Conservation (phyloP, 2,329 filamentous ascomycete species). For the Raffaelea ambrosiae region DNA sequence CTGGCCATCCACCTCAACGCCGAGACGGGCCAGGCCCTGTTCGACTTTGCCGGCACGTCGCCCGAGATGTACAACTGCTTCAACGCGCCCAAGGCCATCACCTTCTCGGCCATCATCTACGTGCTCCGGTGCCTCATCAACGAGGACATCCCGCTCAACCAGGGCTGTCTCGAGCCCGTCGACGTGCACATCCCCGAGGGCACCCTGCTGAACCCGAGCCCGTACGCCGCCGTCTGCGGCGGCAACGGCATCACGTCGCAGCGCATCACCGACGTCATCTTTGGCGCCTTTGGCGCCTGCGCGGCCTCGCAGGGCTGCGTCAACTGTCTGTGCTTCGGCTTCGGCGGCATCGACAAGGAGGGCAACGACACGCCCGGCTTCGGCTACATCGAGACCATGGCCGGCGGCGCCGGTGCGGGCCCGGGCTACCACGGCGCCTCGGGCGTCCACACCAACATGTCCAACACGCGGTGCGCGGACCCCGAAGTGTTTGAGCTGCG, state of each 20-base stretch:
- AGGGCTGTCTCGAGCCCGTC: conserved; percentile 73
- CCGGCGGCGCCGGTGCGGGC: conserved; percentile 67
- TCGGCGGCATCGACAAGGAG: conserved; percentile 50
- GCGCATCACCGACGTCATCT: conserved; percentile 73
- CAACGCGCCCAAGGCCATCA: conserved; percentile 71
- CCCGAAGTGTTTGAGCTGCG: conserved; percentile 69
- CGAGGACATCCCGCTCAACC: conserved; percentile 77
- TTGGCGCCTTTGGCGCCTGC: conserved; percentile 71
- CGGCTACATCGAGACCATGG: conserved; percentile 82
- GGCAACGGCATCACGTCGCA: conserved; percentile 76
- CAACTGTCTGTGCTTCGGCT: conserved; percentile 80
- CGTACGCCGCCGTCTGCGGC: conserved; percentile 71
- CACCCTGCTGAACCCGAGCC: conserved; percentile 66
- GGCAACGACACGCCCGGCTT: conserved; percentile 59
- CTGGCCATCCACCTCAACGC: conserved; percentile 68
- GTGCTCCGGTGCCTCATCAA: conserved; percentile 71
- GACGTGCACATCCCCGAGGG: conserved; percentile 63
- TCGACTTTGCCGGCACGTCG: conserved; percentile 69
- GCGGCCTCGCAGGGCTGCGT: conserved; percentile 73
- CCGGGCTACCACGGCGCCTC: conserved; percentile 63
- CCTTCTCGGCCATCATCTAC: conserved; percentile 76
- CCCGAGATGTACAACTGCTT: conserved; percentile 68
- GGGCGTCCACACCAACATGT: conserved; percentile 80
- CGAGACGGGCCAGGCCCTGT: conserved; percentile 64
- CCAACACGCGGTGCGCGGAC: conserved; percentile 77